Conservation (phyloP, 2,329 filamentous ascomycete species). For the Tolypocladium guangdongense region DNA sequence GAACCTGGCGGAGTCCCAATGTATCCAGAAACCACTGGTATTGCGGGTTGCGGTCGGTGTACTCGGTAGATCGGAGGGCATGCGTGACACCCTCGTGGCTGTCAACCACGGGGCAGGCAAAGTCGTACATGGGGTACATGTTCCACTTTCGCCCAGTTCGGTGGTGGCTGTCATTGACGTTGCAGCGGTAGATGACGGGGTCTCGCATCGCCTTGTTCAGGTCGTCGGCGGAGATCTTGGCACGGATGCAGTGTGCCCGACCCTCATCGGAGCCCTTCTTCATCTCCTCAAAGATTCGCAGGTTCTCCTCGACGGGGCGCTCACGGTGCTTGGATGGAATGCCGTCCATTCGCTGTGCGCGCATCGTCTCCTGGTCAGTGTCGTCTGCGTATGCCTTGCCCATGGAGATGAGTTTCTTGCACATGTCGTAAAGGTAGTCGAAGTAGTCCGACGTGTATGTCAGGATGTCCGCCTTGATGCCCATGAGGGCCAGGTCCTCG, state of each 20-base stretch:
- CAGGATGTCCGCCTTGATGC: conserved; percentile 76
- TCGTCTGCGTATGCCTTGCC: conserved; percentile 92
- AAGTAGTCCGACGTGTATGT: conserved; percentile 96
- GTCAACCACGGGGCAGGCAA: conserved; percentile 74
- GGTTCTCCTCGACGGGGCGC: conserved; percentile 67
- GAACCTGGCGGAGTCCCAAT: conserved; percentile 61
- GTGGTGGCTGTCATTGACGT: conserved; percentile 56
- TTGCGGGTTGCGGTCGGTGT: conserved; percentile 76
- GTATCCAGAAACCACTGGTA: conserved; percentile 79
- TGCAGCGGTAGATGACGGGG: conserved; percentile 94
- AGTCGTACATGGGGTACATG: conserved; percentile 81
- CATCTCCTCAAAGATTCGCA: conserved; percentile 88
- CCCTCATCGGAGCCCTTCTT: conserved; percentile 74
- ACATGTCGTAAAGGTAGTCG: conserved; percentile 78
- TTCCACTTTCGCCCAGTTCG: conserved; percentile 73
- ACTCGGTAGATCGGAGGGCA: conserved; percentile 74
- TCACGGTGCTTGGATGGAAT: conserved; percentile 75
- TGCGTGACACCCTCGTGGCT: conserved; percentile 74
- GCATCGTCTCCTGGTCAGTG: conserved; percentile 82
- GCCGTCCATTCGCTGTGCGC: conserved; percentile 71
- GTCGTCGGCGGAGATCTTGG: conserved; percentile 85
- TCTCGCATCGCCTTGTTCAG: conserved; percentile 94
- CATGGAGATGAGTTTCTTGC: conserved; percentile 71
- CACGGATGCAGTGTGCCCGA: conserved; percentile 78
- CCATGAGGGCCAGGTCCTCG: conserved; percentile 83